Evolutionary conservation across 83 land plant species (phyloP).

Genomic region (Diphasiastrum complanatum): DNA sequence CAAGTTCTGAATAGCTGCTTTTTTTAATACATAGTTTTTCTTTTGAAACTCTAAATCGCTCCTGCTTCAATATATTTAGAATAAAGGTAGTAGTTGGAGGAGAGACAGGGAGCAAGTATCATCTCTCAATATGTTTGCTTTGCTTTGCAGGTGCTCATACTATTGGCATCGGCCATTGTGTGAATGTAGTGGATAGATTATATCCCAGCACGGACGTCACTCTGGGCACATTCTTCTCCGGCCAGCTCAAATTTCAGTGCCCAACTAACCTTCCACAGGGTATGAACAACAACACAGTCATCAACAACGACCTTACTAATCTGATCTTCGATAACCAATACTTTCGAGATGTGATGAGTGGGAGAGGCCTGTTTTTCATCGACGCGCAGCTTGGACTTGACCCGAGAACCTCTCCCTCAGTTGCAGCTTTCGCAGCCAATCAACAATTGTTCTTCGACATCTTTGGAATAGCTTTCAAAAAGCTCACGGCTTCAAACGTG

Average conservation of each 20-base stretch:
- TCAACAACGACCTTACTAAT: constrained; percentile 16
- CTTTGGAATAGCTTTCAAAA: constrained; percentile 17
- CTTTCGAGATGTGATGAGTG: constrained; percentile 13
- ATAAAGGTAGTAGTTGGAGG: no score
- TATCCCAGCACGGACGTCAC: constrained; percentile 3
- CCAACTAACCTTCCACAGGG: not conserved
- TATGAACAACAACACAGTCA: not conserved
- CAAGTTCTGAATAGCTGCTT: not conserved
- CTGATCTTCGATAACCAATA: constrained; percentile 21
- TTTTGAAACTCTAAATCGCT: not conserved
- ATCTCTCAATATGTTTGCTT: no score
- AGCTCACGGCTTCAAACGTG: constrained; percentile 14
- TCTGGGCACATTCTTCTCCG: not conserved
- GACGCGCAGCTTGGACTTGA: constrained; percentile 6
- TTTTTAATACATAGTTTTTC: not conserved
- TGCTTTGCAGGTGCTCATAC: constrained; percentile 11
- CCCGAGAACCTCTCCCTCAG: constrained; percentile 9
- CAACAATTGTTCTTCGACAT: constrained; percentile 8
- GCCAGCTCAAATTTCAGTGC: not conserved
- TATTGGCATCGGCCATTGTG: constrained; percentile 8
- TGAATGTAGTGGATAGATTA: not conserved
- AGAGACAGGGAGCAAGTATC: no score
- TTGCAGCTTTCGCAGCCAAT: constrained; percentile 11
- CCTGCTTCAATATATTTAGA: no score
- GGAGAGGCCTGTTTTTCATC: constrained; percentile 16